Percentiles rank a stretch among this genome's conserved stretches.
These are phyloP conservation scores for Tulasnella sp. DNA, from an alignment of 768 basidiomycete species.

Conservation along the genomic window DNA sequence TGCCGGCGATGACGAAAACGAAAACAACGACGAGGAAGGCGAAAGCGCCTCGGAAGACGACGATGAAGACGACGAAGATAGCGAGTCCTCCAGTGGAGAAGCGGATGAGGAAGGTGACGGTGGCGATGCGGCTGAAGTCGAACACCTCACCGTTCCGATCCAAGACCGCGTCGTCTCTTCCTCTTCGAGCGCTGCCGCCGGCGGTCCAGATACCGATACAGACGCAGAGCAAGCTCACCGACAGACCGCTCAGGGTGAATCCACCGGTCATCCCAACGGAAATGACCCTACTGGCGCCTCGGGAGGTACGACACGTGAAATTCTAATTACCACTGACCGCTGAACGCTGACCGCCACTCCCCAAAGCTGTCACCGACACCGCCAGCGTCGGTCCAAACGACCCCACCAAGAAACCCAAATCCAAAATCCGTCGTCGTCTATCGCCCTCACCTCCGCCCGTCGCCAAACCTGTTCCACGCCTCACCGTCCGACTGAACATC, in stretches of 20 bases:
- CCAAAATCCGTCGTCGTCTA: conserved; percentile 45
- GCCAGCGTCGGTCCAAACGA: not conserved
- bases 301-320: conserved; percentile 7
- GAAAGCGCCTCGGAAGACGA: conserved; percentile 5
- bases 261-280: not conserved
- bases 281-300: conserved; percentile 1
- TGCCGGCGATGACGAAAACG: not conserved
- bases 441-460: conserved; percentile 60
- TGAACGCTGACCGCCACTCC: not conserved
- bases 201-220: conserved; percentile 24
- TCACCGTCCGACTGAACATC: conserved; percentile 68
- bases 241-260: not conserved
- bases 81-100: conserved; percentile 2
- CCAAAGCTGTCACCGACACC: not conserved
- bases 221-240: conserved; percentile 2
- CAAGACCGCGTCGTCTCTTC: conserved; percentile 15
- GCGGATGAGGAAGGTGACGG: not conserved
- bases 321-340: conserved; percentile 9
- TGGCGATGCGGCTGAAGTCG: not conserved
- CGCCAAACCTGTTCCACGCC: conserved; percentile 44
- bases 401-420: conserved; percentile 48
- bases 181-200: conserved; percentile 17
- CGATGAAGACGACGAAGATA: conserved; percentile 17
- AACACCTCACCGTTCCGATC: not conserved
- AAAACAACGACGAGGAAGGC: conserved; percentile 15